Base-by-base conservation (phyloP, 106 monocot species). In the Acorus gramineus region DNA sequence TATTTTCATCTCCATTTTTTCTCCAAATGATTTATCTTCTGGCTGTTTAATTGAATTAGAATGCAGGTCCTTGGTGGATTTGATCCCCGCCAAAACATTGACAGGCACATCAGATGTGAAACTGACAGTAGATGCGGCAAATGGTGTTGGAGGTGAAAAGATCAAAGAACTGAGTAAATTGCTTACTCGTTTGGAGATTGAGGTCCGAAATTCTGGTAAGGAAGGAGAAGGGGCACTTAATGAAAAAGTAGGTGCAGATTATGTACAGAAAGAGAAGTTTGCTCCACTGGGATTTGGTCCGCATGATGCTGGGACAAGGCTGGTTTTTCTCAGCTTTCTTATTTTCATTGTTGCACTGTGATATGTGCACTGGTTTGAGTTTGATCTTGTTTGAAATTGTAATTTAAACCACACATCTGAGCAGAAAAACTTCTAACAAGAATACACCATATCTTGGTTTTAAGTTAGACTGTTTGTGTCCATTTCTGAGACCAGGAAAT, bases 221-320 rank as follows among this genome's bases (percentile, higher is more conserved):
- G 73, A 71, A 57, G 83, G 81, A 64, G 82, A 89, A 66, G 94
- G 90, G n/a, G 11, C 82, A 50, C 86, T 95, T 52, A 95, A 95
- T 80, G 84, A 95, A 11, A 69, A 71, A 4, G 90, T 85, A 58
- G 95, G 95, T 55, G 90, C 95, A 62, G 95, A 95, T 78, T 84
- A 71, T 79, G 95, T 95, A 58, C 90, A 95, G 67, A 95, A 95
- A 64, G 95, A 87, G 72, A 90, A 87, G 52, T 68, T 82, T 71
- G 71, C 69, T 72, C 90, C 95, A 7, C 43, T 50, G 69, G 80
- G 86, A 2, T 95, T 95, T 77, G 73, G 79, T 49, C 54, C 74
- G 50, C n/a, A 66, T 64, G 95, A 90, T 71, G 55, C 82, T 14
- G 82, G 84, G 51, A 52, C 78, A 66, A 90, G 90, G 95, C 90